Percentiles rank a stretch among this genome's conserved stretches.
phyloP scores from a whole-genome alignment of 1,284 basidiomycete genomes.

The Ceraceosorus guamensis region DNA sequence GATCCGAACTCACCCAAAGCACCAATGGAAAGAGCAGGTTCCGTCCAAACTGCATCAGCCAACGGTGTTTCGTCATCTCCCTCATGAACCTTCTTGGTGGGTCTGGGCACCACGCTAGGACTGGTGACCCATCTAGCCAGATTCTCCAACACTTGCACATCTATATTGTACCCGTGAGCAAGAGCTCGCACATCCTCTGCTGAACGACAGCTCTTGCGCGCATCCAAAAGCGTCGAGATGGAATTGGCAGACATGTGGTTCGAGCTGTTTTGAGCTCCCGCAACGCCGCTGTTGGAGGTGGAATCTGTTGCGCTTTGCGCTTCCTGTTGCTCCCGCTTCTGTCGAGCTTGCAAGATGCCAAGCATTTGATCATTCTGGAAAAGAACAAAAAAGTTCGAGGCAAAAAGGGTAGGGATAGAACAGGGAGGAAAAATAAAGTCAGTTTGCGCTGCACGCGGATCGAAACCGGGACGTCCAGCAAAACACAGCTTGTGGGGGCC shows the following conservation, averaged over 20 bases:
- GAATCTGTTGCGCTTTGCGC: neutral
- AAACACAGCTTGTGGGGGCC: neutral
- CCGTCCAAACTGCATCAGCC: constrained; percentile 6
- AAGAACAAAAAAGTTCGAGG: too few relatives aligned
- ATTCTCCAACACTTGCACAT: constrained; percentile 1
- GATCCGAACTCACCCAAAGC: neutral
- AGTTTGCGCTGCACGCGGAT: too few relatives aligned
- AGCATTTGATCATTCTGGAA: constrained; percentile 4
- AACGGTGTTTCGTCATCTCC: neutral
- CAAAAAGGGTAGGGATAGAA: too few relatives aligned
- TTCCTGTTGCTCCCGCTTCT: neutral
- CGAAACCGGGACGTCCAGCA: neutral
- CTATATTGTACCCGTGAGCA: constrained; percentile 3
- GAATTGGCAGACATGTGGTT: neutral
- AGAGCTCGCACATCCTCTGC: neutral
- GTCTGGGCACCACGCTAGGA: neutral
- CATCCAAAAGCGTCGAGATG: constrained; percentile 3
- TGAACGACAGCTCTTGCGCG: neutral
- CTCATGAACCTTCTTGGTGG: neutral
- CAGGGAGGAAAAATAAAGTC: too few relatives aligned
- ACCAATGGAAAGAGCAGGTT: constrained; percentile 1
- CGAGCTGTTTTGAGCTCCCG: neutral
- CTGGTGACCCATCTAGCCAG: constrained; percentile 1
- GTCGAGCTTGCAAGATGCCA: constrained; percentile 4
- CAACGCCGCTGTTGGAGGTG: neutral